Percentiles rank a stretch among this genome's conserved stretches.
Conservation (phyloP, 768 basidiomycete genomes). For the Russula earlei region DNA sequence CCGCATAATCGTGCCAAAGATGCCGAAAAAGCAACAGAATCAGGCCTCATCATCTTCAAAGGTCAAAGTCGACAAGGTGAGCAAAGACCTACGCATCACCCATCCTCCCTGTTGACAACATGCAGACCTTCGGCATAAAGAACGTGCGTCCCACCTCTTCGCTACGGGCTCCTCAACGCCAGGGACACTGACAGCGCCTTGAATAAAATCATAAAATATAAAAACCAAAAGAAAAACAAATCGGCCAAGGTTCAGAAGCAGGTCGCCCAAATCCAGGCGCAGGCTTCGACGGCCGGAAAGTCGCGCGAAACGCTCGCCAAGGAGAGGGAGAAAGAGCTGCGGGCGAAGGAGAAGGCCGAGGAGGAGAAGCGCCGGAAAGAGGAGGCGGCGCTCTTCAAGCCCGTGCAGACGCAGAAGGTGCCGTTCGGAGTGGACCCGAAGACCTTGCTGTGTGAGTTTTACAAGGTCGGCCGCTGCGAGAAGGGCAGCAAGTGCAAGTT, state of each 20-base stretch:
- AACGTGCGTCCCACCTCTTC: slow-evolving; percentile 43
- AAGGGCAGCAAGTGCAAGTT: slow-evolving; percentile 97
- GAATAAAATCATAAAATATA: slow-evolving; percentile 2
- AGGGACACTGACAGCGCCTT: slow-evolving; percentile 1
- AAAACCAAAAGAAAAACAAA: slow-evolving; percentile 69
- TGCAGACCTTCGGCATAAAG: slow-evolving; percentile 81
- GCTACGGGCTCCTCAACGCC: background rate
- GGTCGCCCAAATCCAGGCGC: slow-evolving; percentile 70
- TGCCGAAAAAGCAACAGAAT: slow-evolving; percentile 71
- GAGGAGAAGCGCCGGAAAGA: slow-evolving; percentile 81
- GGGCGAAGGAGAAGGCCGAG: slow-evolving; percentile 65
- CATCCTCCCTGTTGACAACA: slow-evolving; percentile 21
- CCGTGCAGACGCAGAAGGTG: slow-evolving; percentile 74
- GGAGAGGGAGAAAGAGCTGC: slow-evolving; percentile 73
- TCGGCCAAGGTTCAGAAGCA: slow-evolving; percentile 87
- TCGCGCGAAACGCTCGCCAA: slow-evolving; percentile 72
- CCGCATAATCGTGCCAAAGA: slow-evolving; percentile 24
- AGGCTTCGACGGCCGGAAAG: slow-evolving; percentile 66
- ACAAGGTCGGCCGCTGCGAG: slow-evolving; percentile 86
- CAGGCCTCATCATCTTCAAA: slow-evolving; percentile 51
- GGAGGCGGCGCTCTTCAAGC: slow-evolving; percentile 74
- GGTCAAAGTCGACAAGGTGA: slow-evolving; percentile 75
- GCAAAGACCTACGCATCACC: slow-evolving; percentile 21
- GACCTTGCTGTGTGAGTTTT: slow-evolving; percentile 85
- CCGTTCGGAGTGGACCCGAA: slow-evolving; percentile 97